Conservation (phyloP, 345 rosid genomes). For the Pelargonium nanum region DNA sequence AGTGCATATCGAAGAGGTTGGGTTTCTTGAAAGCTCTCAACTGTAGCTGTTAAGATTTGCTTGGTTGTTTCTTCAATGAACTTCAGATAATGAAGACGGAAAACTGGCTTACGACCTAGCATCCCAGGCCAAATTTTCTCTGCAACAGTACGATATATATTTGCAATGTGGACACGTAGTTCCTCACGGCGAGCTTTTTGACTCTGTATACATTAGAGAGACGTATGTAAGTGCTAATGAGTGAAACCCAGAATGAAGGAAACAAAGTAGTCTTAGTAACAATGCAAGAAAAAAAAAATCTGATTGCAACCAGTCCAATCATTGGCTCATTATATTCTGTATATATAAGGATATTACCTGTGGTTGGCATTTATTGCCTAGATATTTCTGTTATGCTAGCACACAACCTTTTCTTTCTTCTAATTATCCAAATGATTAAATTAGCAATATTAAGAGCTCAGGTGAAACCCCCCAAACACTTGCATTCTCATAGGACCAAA, state of each 20-base stretch:
- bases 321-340: not conserved
- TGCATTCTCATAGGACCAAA: not conserved
- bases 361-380: not conserved
- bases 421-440: not conserved
- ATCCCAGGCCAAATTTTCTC: constrained; percentile 96
- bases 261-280: not conserved
- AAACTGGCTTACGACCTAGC: constrained; percentile 72
- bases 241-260: not conserved
- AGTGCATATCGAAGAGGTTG: constrained; percentile 89
- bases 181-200: constrained; percentile 93
- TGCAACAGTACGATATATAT: constrained; percentile 80
- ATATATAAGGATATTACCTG: not conserved
- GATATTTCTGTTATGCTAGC: not conserved
- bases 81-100: constrained; percentile 83
- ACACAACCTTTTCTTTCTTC: not conserved
- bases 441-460: not conserved
- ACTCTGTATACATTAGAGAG: constrained; percentile 36
- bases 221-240: not conserved
- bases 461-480: not conserved
- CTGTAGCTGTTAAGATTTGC: constrained; percentile 45
- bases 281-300: no score
- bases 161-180: constrained; percentile 76
- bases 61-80: constrained; percentile 80
- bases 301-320: no score
- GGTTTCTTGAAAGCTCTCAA: constrained; percentile 79